Base-by-base conservation (phyloP, 2,329 filamentous ascomycete genomes). In the Myriosclerotinia duriaeana region DNA sequence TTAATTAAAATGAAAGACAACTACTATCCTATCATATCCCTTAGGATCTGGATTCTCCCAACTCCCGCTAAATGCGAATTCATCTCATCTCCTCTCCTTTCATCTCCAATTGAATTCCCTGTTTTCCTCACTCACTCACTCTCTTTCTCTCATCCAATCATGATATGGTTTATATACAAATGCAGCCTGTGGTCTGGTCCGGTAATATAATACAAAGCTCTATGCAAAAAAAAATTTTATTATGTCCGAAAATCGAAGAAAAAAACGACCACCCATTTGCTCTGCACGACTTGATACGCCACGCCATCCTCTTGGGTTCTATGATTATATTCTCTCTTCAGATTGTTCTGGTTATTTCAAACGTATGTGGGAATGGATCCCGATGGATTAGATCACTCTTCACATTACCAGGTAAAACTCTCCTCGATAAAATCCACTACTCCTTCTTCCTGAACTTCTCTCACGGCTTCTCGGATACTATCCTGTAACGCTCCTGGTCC, bases 391-490 rank as follows among this genome's bases (percentile, higher is more conserved):
- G 8, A 59, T 48, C 20, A 48, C 11, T 42, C n/a, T 42, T 5
- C 50, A 22, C 17, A 36, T 62, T 42, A 77, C 76, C 76, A 77
- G 8, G 86, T 88, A 73, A 94, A 94, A 69, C 85, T 88, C 79
- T 94, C 91, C 78, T 93, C 90, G 14, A 90, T 81, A 74, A 92
- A 92, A 75, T 93, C 89, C 20, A 93, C 81, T 53, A 89, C 87
- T 2, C 78, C 79, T 26, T 83, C 79, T 67, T 88, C 84, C 75
- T 90, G 85, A 4, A 86, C 82, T 64, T 82, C 80, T 40, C 90
- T 82, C 30, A 90, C 89, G 1, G 88, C 89, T 40, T 84, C 81
- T 56, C 91, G 82, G 1, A 94, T 89, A 74, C 93, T 90, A 72
- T 94, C 91, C 11, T 88, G 89, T 71, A 94, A 78, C 2, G 86